Evolutionary conservation across 768 basidiomycete genomes (phyloP).

Genomic region (Lactarius tabidus): DNA sequence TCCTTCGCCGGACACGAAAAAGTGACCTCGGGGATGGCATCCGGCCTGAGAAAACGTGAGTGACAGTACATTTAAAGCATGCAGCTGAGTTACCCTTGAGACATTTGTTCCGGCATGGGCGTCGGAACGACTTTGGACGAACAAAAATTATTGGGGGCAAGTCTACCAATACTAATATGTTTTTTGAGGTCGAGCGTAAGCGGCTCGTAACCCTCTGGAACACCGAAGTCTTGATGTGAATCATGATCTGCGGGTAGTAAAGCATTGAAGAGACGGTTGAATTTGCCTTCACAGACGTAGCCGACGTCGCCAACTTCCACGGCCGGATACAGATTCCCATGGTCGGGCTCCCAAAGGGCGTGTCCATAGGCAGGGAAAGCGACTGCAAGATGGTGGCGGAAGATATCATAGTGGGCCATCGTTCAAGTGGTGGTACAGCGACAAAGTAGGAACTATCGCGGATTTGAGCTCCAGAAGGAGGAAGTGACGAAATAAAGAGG

Average conservation of each 20-base stretch:
- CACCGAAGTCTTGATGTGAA: background rate
- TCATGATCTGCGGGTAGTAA: background rate
- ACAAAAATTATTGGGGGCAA: background rate
- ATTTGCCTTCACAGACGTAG: no score
- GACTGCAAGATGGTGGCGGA: no score
- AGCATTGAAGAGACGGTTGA: no score
- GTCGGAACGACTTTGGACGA: background rate
- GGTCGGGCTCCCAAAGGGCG: no score
- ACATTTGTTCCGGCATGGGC: background rate
- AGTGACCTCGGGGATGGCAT: background rate
- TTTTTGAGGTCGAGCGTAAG: background rate
- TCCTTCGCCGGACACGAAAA: background rate
- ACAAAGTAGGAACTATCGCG: no score
- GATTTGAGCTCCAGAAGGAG: no score
- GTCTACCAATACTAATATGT: background rate
- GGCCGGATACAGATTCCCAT: no score
- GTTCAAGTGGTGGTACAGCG: no score
- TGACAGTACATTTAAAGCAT: background rate
- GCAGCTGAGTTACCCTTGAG: background rate
- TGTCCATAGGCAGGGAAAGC: no score
- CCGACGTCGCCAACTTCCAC: no score
- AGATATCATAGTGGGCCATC: no score
- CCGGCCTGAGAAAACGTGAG: background rate
- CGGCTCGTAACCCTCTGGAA: background rate
- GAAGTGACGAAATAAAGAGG: no score